Evolutionary conservation across 371 early-diverging fungal genomes (phyloP).

Genomic region (Mortierella sp.): DNA sequence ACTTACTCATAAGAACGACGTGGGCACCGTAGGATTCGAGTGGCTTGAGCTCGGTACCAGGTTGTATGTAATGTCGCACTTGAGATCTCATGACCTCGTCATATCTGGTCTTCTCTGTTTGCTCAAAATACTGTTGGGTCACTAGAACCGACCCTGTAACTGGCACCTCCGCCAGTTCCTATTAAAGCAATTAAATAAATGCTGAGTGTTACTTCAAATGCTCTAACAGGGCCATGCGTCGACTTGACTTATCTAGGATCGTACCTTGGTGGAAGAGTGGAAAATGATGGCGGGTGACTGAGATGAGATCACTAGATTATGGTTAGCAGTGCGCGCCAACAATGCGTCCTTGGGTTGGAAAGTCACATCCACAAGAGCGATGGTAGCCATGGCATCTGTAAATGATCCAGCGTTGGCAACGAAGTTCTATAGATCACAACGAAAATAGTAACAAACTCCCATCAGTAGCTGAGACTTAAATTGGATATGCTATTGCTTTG

Average conservation of each 20-base stretch:
- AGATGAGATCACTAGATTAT: conserved; percentile 46
- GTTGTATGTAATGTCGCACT: conserved; percentile 38
- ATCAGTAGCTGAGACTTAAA: background rate
- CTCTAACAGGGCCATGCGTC: too few species aligned
- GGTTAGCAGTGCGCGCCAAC: conserved; percentile 29
- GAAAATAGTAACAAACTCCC: background rate
- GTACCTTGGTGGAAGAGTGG: conserved; percentile 57
- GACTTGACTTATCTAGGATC: too few species aligned
- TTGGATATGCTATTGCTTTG: too few species aligned
- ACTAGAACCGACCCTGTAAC: conserved; percentile 40
- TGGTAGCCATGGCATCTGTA: conserved; percentile 60
- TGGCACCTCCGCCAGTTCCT: conserved; percentile 27
- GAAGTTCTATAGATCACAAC: conserved; percentile 54
- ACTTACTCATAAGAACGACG: conserved; percentile 53
- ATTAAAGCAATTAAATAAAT: background rate
- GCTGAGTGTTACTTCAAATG: background rate
- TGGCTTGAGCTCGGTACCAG: conserved; percentile 33
- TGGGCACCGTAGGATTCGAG: conserved; percentile 50
- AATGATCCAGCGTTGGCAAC: conserved; percentile 56
- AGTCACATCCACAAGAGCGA: conserved; percentile 65
- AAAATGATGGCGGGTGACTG: conserved; percentile 62
- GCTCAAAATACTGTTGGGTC: conserved; percentile 49
- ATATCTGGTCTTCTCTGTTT: conserved; percentile 28
- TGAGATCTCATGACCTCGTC: conserved; percentile 18
- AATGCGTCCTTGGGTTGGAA: conserved; percentile 47